Conservation (phyloP, 805 yeast genomes). For the Candida ulmi region DNA sequence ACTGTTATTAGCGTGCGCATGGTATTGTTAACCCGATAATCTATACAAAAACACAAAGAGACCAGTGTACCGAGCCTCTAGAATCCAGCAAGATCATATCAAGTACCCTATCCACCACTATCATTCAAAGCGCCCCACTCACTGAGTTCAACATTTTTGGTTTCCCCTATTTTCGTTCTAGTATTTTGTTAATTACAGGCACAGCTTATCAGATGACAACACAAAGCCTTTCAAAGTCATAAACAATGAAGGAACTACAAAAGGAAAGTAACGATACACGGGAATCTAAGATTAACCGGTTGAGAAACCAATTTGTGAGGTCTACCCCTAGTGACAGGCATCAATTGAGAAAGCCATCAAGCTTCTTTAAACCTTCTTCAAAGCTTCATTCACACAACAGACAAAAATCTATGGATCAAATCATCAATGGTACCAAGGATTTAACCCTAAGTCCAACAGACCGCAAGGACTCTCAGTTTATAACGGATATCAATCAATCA, state of each 20-base stretch:
- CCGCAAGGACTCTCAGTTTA: no score
- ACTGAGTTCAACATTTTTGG: no score
- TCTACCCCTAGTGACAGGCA: constrained; percentile 6
- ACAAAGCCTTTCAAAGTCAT: not conserved
- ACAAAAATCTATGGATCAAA: constrained; percentile 4
- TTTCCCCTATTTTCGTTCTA: no score
- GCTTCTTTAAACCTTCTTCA: constrained; percentile 2
- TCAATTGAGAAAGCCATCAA: constrained; percentile 7
- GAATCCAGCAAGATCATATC: no score
- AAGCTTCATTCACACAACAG: constrained; percentile 1
- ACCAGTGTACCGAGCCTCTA: no score
- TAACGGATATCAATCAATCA: constrained; percentile 4
- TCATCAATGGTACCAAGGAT: not conserved
- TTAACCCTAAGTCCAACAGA: constrained; percentile 1
- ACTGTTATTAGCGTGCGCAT: no score
- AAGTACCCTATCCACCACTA: no score
- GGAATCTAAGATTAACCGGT: constrained; percentile 6
- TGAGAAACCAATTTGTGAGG: constrained; percentile 5
- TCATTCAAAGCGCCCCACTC: no score
- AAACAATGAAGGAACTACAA: not conserved
- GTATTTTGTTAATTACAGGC: no score
- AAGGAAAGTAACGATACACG: not conserved
- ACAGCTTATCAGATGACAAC: not conserved
- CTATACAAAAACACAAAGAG: no score
- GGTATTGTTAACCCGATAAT: no score